phyloP scores from a whole-genome alignment of 1,284 basidiomycete genomes.

The Xerocomus minutiporus region DNA sequence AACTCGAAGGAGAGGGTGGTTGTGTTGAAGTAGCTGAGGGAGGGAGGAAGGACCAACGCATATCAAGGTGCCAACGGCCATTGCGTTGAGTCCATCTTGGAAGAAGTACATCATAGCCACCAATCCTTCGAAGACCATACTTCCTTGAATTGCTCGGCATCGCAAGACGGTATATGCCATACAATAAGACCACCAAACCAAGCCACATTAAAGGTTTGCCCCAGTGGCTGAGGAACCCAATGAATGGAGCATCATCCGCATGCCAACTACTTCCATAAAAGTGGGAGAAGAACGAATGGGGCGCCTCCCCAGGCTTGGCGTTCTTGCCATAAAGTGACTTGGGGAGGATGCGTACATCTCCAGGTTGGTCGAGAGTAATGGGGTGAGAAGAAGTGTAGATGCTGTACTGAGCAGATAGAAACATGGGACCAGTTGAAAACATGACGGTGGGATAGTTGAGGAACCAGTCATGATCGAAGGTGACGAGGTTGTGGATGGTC shows the following conservation, averaged over 20 bases:
- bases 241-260: slow-evolving; percentile 89
- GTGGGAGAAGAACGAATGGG: slow-evolving; percentile 91
- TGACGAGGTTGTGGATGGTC: slow-evolving; percentile 86
- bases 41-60: slow-evolving; percentile 54
- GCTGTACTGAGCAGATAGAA: slow-evolving; percentile 83
- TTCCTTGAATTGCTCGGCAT: slow-evolving; percentile 56
- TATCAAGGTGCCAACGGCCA: slow-evolving; percentile 67
- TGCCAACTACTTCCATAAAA: slow-evolving; percentile 98
- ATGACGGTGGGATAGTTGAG: slow-evolving; percentile 99
- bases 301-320: slow-evolving; percentile 76
- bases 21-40: slow-evolving; percentile 46
- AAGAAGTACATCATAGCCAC: slow-evolving; percentile 70
- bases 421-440: slow-evolving; percentile 98
- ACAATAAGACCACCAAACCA: slow-evolving; percentile 65
- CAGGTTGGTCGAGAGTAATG: slow-evolving; percentile 46
- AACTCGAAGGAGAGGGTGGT: slow-evolving; percentile 46
- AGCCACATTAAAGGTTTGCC: slow-evolving; percentile 85
- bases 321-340: slow-evolving; percentile 97
- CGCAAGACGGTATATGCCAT: slow-evolving; percentile 60
- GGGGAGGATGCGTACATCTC: slow-evolving; percentile 84
- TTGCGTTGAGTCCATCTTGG: slow-evolving; percentile 66
- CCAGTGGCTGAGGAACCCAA: slow-evolving; percentile 83
- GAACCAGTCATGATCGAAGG: slow-evolving; percentile 92
- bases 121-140: slow-evolving; percentile 55
- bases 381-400: slow-evolving; percentile 76